These are phyloP conservation scores for Clarireedia homoeocarpa DNA, from an alignment of 2,329 filamentous ascomycete species.

Conservation along the genomic window DNA sequence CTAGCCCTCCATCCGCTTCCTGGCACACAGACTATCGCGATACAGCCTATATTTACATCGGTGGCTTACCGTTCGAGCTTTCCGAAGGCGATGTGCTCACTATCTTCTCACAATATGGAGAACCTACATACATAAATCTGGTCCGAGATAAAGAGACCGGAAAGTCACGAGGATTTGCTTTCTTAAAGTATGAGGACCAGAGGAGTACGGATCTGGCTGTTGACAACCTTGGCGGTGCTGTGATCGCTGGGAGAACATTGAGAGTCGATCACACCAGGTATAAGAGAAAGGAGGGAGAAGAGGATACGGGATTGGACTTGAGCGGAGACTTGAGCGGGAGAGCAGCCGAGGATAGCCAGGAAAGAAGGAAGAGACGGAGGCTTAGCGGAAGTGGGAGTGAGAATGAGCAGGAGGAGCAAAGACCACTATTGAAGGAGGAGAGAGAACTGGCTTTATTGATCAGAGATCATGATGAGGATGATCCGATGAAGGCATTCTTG, in stretches of 20 bases:
- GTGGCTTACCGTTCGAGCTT: slow-evolving; percentile 84
- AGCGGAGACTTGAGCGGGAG: slow-evolving; percentile 22
- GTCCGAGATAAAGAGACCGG: slow-evolving; percentile 93
- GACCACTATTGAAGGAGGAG: slow-evolving; percentile 73
- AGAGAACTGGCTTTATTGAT: slow-evolving; percentile 68
- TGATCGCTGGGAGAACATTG: slow-evolving; percentile 70
- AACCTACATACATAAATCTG: slow-evolving; percentile 88
- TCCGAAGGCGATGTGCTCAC: slow-evolving; percentile 93
- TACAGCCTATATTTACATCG: slow-evolving; percentile 94
- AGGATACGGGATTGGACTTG: slow-evolving; percentile 37
- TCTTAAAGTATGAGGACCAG: slow-evolving; percentile 98
- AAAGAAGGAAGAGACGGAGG: slow-evolving; percentile 34
- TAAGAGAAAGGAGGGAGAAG: slow-evolving; percentile 68
- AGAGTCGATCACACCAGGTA: slow-evolving; percentile 92
- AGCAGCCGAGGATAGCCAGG: slow-evolving; percentile 33
- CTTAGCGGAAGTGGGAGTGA: slow-evolving; percentile 22
- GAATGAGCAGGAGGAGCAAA: slow-evolving; percentile 34
- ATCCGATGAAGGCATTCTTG: slow-evolving; percentile 92
- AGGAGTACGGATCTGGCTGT: slow-evolving; percentile 92
- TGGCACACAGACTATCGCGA: slow-evolving; percentile 98
- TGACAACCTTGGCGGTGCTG: slow-evolving; percentile 86
- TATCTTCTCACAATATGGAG: slow-evolving; percentile 95
- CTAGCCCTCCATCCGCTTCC: slow-evolving; percentile 73
- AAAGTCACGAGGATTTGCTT: slow-evolving; percentile 89
- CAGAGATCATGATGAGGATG: slow-evolving; percentile 81